Conservation (phyloP, 768 basidiomycete genomes). For the Daedaleopsis nitida region DNA sequence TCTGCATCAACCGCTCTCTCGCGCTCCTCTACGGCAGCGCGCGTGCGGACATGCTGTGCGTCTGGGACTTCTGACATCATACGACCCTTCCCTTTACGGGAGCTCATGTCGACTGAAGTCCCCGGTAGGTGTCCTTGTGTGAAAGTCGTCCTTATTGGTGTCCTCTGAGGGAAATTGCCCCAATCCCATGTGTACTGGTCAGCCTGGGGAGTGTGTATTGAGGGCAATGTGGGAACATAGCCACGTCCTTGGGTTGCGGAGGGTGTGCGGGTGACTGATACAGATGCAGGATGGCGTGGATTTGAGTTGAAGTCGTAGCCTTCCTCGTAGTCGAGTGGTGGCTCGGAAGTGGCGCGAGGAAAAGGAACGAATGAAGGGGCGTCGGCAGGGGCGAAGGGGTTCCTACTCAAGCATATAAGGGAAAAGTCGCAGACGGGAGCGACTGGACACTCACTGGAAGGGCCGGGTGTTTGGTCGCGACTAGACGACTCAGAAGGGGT, state of each 20-base stretch:
- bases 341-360: constrained; percentile 62
- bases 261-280: constrained; percentile 13
- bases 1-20: constrained; percentile 26
- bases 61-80: constrained; percentile 22
- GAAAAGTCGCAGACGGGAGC: not conserved
- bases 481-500: constrained; percentile 12
- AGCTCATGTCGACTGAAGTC: constrained; percentile 8
- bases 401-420: not conserved
- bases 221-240: constrained; percentile 14
- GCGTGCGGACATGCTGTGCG: constrained; percentile 16
- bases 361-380: constrained; percentile 35
- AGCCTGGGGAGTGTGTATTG: constrained; percentile 21
- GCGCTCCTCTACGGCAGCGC: constrained; percentile 24
- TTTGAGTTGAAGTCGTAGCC: constrained; percentile 6
- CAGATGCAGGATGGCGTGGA: constrained; percentile 7
- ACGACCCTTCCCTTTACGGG: constrained; percentile 20
- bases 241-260: constrained; percentile 21
- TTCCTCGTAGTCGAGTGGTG: constrained; percentile 51
- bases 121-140: constrained; percentile 31
- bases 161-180: constrained; percentile 86
- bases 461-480: constrained; percentile 27
- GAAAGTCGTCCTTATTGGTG: constrained; percentile 61
- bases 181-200: constrained; percentile 94
- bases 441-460: constrained; percentile 25
- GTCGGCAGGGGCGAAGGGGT: constrained; percentile 10